Base-by-base conservation (phyloP, 345 rosid species). In the Dimocarpus longan region DNA sequence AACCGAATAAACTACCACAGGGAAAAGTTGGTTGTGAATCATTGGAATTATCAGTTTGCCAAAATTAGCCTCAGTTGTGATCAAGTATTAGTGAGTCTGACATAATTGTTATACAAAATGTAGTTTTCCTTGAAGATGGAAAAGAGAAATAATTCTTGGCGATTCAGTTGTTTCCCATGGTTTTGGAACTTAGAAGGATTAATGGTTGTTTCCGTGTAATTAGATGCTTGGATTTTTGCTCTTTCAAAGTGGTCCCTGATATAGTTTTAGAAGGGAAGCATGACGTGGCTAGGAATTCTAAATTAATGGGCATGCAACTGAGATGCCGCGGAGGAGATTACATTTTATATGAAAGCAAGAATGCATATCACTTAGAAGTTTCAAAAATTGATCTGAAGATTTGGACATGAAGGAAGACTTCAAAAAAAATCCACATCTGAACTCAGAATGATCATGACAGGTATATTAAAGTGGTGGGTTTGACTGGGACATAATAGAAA, bases 1-100 rank as follows among this genome's bases (percentile, higher is more conserved):
- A 52, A 60, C 54, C 60, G n/a, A 39, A 52, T 72, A 67, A 76
- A 76, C 50, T 10, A 71, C 70, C 63, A 54, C 19, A 40, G 79
- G 22, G 77, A 78, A 71, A 71, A 54, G 70, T 71, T 65, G 68
- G 81, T 68, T 48, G 70, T 74, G 64, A 71, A 69, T 59, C 65
- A 16, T 70, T 66, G 73, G 76, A 19, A 71, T 68, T 12, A 52
- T 70, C 50, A 52, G 75, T 65, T 74, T 52, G 37, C 62, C 68
- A 64, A 71, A 66, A 65, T 68, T 79, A 54, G 70, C 82, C 70
- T 43, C 76, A 39, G 28, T 74, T 76, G 77, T 82, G 63, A 76
- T 79, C 66, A 76, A 75, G 65, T 71, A 72, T 42, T 72, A 76
- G 64, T 76, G 75, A 43, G 73, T 66, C 64, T 79, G 64, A 64